Evolutionary conservation across 768 basidiomycete species (phyloP), one percentile per base, ranked within the genome.

Genomic region (Termitomyces sp.): DNA sequence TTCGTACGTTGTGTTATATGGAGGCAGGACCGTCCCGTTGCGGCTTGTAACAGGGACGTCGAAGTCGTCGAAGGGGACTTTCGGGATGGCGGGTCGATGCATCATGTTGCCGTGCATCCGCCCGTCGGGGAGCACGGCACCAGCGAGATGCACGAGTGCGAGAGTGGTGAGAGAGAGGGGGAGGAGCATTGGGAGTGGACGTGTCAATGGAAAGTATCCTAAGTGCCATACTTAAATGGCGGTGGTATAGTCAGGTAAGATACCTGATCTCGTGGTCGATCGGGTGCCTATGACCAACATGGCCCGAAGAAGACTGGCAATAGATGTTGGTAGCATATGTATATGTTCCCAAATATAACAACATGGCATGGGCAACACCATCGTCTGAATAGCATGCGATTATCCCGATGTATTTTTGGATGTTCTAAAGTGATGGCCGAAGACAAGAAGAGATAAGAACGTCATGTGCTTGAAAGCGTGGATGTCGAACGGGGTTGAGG

Each of bases 21-120:
- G 72, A 11, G 79, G 77, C 35, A 80, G 66, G 15, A 62, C 56
- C 2, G 74, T 76, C n/a, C 77, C 78, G 54, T 78, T 76, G 43
- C 67, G 66, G 55, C 75, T 76, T 16, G 62, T 66, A 23, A 78
- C 75, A 36, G 76, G 74, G 5, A 50, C 51, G 29, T 61, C 62
- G 12, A 64, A 50, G 5, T 60, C 61, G 13, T 63, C 56, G 3
- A 65, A 46, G 13, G 61, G 55, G 11, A 75, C 65, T 25, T 65
- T 52, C 7, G 77, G 76, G 31, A 78, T 60, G 35, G 63, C 60
- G 0, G 75, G 71, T 2, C 62, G 66, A 12, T 57, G 72, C 59
- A 68, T 64, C 50, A 76, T 69, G 57, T 78, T 80, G 23, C 66
- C 75, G 47, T 79, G 72, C 16, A 64, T 62, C 20, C 75, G 72